Evolutionary conservation across 805 yeast species (phyloP).

Genomic region (Pichia manshurica): DNA sequence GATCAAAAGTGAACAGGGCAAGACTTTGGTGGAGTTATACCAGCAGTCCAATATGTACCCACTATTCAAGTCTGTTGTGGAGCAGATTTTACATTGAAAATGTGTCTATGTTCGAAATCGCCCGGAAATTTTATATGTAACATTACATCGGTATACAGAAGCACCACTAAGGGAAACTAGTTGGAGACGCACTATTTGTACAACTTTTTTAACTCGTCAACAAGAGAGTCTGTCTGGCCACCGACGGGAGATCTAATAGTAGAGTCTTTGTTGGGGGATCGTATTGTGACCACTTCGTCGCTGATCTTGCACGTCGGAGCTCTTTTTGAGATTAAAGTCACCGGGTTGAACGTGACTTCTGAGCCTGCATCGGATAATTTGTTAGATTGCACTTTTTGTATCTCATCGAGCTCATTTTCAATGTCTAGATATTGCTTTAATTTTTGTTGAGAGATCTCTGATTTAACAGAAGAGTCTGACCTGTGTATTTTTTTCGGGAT

Average conservation of each 20-base stretch:
- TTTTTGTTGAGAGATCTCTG: slow-evolving; percentile 16
- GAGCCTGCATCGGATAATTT: not conserved
- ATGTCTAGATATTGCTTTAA: slow-evolving; percentile 24
- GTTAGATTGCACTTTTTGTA: slow-evolving; percentile 14
- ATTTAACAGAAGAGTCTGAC: slow-evolving; percentile 4
- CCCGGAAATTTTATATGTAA: not conserved
- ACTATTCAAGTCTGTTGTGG: slow-evolving; percentile 43
- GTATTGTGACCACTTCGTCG: slow-evolving; percentile 9
- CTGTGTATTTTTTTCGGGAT: not conserved
- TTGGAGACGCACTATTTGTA: slow-evolving; percentile 6
- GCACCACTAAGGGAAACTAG: too few relatives aligned
- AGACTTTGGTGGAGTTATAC: slow-evolving; percentile 35
- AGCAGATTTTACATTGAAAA: slow-evolving; percentile 26
- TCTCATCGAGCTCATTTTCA: slow-evolving; percentile 24
- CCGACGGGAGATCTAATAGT: not conserved
- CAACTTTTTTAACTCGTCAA: slow-evolving; percentile 10
- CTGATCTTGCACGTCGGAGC: slow-evolving; percentile 18
- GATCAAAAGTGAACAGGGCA: slow-evolving; percentile 37
- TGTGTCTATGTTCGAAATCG: not conserved
- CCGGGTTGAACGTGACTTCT: not conserved
- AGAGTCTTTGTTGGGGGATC: not conserved
- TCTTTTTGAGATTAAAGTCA: not conserved
- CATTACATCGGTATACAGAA: not conserved
- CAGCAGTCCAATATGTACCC: slow-evolving; percentile 33
- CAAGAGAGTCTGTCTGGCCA: not conserved